Percentiles rank a stretch among this genome's conserved stretches.
Evolutionary conservation across 139 green algal species (phyloP).

Genomic region (Coelastrella sp.): DNA sequence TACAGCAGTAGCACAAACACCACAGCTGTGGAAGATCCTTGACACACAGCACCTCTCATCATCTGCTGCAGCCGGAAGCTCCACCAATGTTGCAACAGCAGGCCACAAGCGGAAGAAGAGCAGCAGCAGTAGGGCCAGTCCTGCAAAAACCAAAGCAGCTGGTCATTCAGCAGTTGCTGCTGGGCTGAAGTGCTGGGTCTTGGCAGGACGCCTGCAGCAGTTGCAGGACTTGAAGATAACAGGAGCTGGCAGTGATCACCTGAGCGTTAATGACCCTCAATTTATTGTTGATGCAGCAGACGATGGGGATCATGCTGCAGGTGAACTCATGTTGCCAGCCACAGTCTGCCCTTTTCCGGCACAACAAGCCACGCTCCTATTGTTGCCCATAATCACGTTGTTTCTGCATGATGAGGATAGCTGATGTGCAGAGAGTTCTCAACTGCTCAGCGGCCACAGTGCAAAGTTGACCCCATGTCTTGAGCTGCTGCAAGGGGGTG

Average conservation of each 20-base stretch:
- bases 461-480: too few relatives aligned
- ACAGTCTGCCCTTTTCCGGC: too few relatives aligned
- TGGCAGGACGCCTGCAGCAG: neutral
- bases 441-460: too few relatives aligned
- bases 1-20: conserved; percentile 7
- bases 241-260: conserved; percentile 12
- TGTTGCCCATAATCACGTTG: neutral
- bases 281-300: neutral
- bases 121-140: conserved; percentile 1
- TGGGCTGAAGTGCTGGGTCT: neutral
- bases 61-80: neutral
- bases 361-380: neutral
- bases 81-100: neutral
- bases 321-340: neutral
- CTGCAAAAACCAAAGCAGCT: neutral
- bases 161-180: neutral
- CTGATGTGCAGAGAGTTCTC: too few relatives aligned
- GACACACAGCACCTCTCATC: neutral
- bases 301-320: neutral
- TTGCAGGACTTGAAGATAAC: neutral
- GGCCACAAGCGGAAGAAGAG: neutral
- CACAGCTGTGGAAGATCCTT: neutral
- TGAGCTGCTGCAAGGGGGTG: too few relatives aligned
- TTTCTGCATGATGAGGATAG: too few relatives aligned
- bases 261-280: conserved; percentile 8